Conservation (phyloP, 345 rosid genomes). For the Aquilaria malaccensis region DNA sequence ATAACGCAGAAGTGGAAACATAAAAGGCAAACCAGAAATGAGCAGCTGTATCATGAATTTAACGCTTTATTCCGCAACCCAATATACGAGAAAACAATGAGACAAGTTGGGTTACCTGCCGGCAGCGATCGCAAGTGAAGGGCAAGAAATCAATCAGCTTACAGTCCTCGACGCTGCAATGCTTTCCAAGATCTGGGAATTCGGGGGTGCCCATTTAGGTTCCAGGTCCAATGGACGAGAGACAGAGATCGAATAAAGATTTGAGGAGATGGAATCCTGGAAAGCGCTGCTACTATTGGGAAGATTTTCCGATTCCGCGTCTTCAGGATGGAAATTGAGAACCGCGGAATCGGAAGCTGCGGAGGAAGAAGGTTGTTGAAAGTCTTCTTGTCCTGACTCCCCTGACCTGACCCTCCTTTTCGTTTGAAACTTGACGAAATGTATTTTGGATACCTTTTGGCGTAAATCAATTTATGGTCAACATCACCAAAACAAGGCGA, state of each 20-base stretch:
- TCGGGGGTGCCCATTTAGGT: constrained; percentile 84
- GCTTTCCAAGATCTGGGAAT: constrained; percentile 95
- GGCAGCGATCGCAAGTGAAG: constrained; percentile 93
- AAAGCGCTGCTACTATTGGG: too few relatives aligned
- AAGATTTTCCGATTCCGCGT: too few relatives aligned
- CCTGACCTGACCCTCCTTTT: too few relatives aligned
- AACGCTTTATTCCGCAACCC: neutral
- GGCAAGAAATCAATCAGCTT: constrained; percentile 92
- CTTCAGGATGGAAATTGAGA: too few relatives aligned
- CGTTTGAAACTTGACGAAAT: too few relatives aligned
- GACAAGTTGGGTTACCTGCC: constrained; percentile 32
- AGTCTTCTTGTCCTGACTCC: too few relatives aligned
- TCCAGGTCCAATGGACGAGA: constrained; percentile 4
- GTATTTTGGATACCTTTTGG: too few relatives aligned
- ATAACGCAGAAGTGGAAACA: neutral
- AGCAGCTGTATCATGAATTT: neutral
- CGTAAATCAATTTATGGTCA: too few relatives aligned
- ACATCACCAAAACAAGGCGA: too few relatives aligned
- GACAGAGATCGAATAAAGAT: constrained; percentile 1
- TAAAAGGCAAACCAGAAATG: neutral
- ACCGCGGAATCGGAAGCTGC: too few relatives aligned
- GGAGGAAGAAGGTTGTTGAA: too few relatives aligned
- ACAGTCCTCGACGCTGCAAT: constrained; percentile 74
- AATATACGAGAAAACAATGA: neutral
- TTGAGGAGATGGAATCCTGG: too few relatives aligned